Percentiles rank a stretch among this genome's conserved stretches.
Evolutionary conservation across 495 filamentous ascomycete genomes (phyloP).

Genomic region (Aspergillus funiculosus): DNA sequence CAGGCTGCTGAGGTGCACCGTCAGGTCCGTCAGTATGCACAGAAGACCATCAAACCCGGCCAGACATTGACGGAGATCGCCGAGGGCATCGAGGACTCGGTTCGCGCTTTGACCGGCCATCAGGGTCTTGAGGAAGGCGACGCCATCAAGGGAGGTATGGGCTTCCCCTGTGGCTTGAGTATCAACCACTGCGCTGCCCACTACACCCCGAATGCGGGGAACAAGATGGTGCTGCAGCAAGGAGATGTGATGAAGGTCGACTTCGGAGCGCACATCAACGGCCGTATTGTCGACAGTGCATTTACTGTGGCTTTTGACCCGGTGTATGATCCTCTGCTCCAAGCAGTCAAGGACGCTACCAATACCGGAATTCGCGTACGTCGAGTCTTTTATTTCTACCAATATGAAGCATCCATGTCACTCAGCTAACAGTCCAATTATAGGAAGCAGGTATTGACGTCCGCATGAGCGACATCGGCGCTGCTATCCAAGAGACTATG

Average conservation of each 20-base stretch:
- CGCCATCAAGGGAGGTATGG: slow-evolving; percentile 73
- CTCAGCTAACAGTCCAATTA: background rate
- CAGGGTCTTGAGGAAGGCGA: slow-evolving; percentile 74
- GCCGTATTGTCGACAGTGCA: slow-evolving; percentile 85
- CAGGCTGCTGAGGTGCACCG: slow-evolving; percentile 83
- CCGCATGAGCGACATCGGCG: slow-evolving; percentile 70
- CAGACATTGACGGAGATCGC: slow-evolving; percentile 75
- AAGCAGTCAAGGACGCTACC: slow-evolving; percentile 78
- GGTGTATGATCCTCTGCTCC: slow-evolving; percentile 75
- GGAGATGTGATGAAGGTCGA: slow-evolving; percentile 92
- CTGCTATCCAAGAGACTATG: slow-evolving; percentile 78
- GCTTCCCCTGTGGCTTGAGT: slow-evolving; percentile 81
- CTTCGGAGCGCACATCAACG: slow-evolving; percentile 86
- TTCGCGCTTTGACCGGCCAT: slow-evolving; percentile 73
- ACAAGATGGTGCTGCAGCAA: slow-evolving; percentile 72
- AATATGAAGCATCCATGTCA: background rate
- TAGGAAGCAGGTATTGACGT: slow-evolving; percentile 77
- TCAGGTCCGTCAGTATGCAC: slow-evolving; percentile 78
- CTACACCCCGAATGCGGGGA: slow-evolving; percentile 87
- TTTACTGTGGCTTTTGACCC: slow-evolving; percentile 88
- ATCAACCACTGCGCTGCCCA: slow-evolving; percentile 87
- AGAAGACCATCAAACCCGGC: slow-evolving; percentile 76
- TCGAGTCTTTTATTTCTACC: background rate
- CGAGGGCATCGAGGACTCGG: slow-evolving; percentile 78
- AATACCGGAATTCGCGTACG: slow-evolving; percentile 70